Evolutionary conservation across 2,329 filamentous ascomycete genomes (phyloP).

Genomic region (Trichoderma sp.): DNA sequence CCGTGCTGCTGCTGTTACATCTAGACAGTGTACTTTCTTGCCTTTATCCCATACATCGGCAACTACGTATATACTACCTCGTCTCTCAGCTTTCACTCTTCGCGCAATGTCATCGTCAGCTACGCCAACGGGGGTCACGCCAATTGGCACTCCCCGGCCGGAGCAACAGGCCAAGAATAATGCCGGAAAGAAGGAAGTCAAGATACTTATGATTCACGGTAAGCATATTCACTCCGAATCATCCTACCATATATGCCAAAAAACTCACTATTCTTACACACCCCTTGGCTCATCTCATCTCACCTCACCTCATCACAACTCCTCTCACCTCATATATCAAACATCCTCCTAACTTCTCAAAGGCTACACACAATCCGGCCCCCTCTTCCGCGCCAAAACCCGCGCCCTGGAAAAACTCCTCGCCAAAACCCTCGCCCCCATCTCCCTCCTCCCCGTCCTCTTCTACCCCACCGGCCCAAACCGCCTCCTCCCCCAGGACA

Average conservation of each 20-base stretch:
- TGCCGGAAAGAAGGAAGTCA: slow-evolving; percentile 53
- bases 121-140: slow-evolving; percentile 25
- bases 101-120: slow-evolving; percentile 35
- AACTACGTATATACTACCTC: slow-evolving; percentile 5
- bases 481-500: slow-evolving; percentile 63
- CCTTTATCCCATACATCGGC: slow-evolving; percentile 29
- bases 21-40: not conserved
- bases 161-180: slow-evolving; percentile 38
- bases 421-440: slow-evolving; percentile 67
- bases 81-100: slow-evolving; percentile 3
- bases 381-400: slow-evolving; percentile 84
- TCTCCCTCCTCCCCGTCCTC: slow-evolving; percentile 56
- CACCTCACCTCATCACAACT: not conserved
- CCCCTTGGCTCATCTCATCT: not conserved
- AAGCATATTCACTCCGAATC: slow-evolving; percentile 28
- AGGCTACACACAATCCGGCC: slow-evolving; percentile 89
- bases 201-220: slow-evolving; percentile 79
- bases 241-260: not conserved
- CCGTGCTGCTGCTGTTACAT: not conserved
- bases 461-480: slow-evolving; percentile 71
- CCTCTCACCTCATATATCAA: not conserved
- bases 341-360: not conserved
- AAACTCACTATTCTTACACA: not conserved
- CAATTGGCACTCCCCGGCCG: slow-evolving; percentile 28
- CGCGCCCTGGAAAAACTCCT: slow-evolving; percentile 83